phyloP scores from a whole-genome alignment of 1,139 yeast genomes.

The Protomyces pachydermus region DNA sequence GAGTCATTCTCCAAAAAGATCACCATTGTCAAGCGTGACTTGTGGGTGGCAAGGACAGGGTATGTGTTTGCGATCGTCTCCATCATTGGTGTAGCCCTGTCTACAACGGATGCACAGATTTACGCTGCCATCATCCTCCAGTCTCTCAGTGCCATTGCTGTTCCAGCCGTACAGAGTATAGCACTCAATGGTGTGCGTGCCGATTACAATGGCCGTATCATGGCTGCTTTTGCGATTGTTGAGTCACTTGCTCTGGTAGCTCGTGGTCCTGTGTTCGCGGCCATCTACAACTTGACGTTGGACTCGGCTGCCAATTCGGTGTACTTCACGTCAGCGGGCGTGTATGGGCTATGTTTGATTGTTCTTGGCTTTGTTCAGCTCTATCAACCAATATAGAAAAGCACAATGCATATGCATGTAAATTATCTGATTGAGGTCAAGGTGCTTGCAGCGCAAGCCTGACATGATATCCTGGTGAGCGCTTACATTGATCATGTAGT shows the following conservation, averaged over 20 bases:
- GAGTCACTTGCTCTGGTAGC: conserved; percentile 26
- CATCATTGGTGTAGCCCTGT: conserved; percentile 23
- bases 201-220: conserved; percentile 27
- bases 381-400: conserved; percentile 8
- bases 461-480: too few species aligned
- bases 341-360: conserved; percentile 16
- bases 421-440: too few species aligned
- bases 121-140: conserved; percentile 22
- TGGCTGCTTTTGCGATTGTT: conserved; percentile 29
- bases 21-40: conserved; percentile 27
- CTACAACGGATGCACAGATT: conserved; percentile 21
- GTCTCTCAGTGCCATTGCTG: conserved; percentile 25
- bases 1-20: conserved; percentile 15
- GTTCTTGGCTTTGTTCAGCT: conserved; percentile 21
- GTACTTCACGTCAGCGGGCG: conserved; percentile 20
- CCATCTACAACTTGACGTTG: conserved; percentile 19
- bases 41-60: conserved; percentile 27
- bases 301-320: conserved; percentile 19
- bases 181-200: conserved; percentile 28
- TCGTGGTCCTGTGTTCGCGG: conserved; percentile 28
- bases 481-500: too few species aligned
- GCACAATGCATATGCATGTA: too few species aligned
- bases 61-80: conserved; percentile 22
- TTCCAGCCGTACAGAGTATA: conserved; percentile 28
- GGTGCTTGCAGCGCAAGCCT: too few species aligned